phyloP scores from a whole-genome alignment of 2,329 filamentous ascomycete genomes.

The Aureobasidium sp. region DNA sequence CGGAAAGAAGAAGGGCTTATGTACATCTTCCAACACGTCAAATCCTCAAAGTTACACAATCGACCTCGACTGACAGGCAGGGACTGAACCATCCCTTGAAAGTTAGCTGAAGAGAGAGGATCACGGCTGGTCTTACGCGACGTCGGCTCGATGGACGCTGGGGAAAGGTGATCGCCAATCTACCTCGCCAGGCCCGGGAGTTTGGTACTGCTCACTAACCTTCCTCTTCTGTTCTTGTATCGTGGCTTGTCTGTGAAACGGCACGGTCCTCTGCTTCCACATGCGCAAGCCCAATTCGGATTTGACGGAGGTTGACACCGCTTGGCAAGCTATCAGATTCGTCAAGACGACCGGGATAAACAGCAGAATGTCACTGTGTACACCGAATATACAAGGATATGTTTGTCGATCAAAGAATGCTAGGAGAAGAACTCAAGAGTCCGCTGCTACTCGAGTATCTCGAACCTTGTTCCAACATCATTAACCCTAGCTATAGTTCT shows the following conservation, averaged over 20 bases:
- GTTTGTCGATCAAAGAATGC: constrained; percentile 5
- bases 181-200: not conserved
- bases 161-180: constrained; percentile 8
- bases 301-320: constrained; percentile 8
- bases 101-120: not conserved
- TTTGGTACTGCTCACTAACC: constrained; percentile 10
- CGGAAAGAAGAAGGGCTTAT: not conserved
- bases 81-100: constrained; percentile 1
- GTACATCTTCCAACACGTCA: constrained; percentile 10
- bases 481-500: not conserved
- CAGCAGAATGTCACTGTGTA: not conserved
- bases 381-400: not conserved
- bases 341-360: not conserved
- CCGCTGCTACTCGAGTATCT: not conserved
- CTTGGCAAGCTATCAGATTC: not conserved
- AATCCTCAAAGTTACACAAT: constrained; percentile 4
- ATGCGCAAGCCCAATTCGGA: constrained; percentile 1
- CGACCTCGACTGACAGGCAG: not conserved
- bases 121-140: not conserved
- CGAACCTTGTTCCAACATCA: too few relatives aligned
- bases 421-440: not conserved
- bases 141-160: not conserved
- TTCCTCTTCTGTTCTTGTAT: constrained; percentile 7
- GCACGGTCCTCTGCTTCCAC: constrained; percentile 1
- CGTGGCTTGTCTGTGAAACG: constrained; percentile 7